phyloP scores from a whole-genome alignment of 352 stramenopile genomes.

The Phytophthora chlamydospora region DNA sequence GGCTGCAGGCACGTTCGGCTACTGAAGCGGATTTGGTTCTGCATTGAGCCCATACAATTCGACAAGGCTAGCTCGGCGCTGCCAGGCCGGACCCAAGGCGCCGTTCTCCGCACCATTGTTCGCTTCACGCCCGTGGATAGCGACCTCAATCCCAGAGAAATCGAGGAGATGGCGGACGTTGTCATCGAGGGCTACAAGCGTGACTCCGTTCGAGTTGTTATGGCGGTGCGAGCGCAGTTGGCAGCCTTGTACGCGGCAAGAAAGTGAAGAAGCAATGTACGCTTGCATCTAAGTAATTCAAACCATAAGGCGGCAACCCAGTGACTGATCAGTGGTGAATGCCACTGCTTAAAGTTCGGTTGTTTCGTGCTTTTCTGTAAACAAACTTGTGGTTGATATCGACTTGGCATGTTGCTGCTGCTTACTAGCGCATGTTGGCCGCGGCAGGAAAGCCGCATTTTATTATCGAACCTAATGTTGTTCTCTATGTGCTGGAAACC shows the following conservation, averaged over 20 bases:
- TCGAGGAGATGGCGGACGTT: conserved; percentile 31
- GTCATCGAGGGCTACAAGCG: conserved; percentile 29
- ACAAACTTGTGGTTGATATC: too few species aligned
- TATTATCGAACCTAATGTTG: too few species aligned
- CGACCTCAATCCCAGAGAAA: conserved; percentile 14
- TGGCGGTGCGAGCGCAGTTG: conserved; percentile 30
- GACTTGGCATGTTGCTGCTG: too few species aligned
- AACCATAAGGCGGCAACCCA: too few species aligned
- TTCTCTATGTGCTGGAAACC: too few species aligned
- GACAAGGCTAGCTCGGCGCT: neutral
- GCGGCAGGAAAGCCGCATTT: too few species aligned
- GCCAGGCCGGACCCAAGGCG: conserved; percentile 14
- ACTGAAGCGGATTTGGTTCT: conserved; percentile 33
- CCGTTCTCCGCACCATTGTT: conserved; percentile 30
- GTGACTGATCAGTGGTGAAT: too few species aligned
- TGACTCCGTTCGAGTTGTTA: conserved; percentile 27
- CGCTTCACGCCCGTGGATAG: conserved; percentile 31
- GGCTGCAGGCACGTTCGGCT: conserved; percentile 27
- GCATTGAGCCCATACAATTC: conserved; percentile 22
- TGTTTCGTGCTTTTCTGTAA: too few species aligned
- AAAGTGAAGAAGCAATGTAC: neutral
- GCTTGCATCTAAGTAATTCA: neutral
- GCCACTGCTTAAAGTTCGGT: too few species aligned
- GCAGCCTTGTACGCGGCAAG: conserved; percentile 19
- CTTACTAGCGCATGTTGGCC: too few species aligned